Percentiles rank a stretch among this genome's conserved stretches.
These are phyloP conservation scores for Eucommia ulmoides DNA, from an alignment of 257 asterid genomes.

Conservation along the genomic window DNA sequence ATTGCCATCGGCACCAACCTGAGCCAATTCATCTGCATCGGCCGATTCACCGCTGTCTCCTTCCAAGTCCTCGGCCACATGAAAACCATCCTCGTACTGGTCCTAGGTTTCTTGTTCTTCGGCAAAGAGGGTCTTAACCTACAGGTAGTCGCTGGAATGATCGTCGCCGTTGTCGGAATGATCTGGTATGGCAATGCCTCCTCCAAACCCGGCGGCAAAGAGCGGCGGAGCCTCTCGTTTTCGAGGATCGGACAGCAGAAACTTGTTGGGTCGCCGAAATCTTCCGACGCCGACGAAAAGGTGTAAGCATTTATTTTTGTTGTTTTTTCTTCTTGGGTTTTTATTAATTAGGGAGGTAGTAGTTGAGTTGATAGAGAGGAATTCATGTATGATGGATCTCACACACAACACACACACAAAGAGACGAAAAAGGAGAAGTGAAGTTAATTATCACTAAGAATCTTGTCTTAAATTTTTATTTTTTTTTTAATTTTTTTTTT, in stretches of 20 bases:
- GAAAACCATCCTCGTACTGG: conserved; percentile 87
- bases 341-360: too few relatives aligned
- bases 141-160: conserved; percentile 86
- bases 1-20: conserved; percentile 90
- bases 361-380: too few relatives aligned
- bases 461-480: too few relatives aligned
- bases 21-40: conserved; percentile 94
- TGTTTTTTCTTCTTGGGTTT: too few relatives aligned
- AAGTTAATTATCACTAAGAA: too few relatives aligned
- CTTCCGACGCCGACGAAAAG: too few relatives aligned
- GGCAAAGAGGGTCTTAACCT: conserved; percentile 84
- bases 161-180: conserved; percentile 82
- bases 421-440: too few relatives aligned
- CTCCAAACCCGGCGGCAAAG: conserved; percentile 87
- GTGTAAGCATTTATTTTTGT: too few relatives aligned
- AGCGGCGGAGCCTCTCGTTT: conserved; percentile 45
- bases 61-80: conserved; percentile 94
- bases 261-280: too few relatives aligned
- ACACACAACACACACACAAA: too few relatives aligned
- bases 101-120: conserved; percentile 75
- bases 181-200: conserved; percentile 93
- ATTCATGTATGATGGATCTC: too few relatives aligned
- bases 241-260: conserved; percentile 35
- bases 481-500: too few relatives aligned
- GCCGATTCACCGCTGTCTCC: conserved; percentile 88